These are phyloP conservation scores for Bolboschoenoplectus hybrid DNA, from an alignment of 202 grass and related monocot species.

Conservation along the genomic window DNA sequence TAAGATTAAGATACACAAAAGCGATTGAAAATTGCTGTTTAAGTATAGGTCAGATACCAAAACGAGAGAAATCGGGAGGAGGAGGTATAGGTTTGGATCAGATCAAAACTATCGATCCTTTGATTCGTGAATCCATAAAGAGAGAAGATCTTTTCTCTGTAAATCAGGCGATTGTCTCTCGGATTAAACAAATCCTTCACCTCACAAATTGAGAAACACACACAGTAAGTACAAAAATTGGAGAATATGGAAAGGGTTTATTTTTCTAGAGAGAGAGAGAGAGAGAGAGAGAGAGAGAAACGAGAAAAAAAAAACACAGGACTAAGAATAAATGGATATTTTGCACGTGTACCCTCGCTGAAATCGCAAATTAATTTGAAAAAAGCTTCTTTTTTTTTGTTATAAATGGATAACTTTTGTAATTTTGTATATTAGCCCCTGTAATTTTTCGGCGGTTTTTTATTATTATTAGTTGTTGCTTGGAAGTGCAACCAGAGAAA, in stretches of 20 bases:
- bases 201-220: background rate
- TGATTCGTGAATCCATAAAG: slow-evolving; percentile 9
- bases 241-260: slow-evolving; percentile 38
- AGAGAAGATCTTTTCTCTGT: slow-evolving; percentile 30
- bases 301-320: background rate
- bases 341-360: slow-evolving; percentile 21
- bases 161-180: slow-evolving; percentile 15
- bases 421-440: background rate
- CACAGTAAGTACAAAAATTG: slow-evolving; percentile 25
- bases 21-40: slow-evolving; percentile 21
- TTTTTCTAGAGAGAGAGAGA: background rate
- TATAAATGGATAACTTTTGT: background rate
- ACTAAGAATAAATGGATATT: slow-evolving; percentile 1
- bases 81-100: slow-evolving; percentile 20
- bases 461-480: background rate
- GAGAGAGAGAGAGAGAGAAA: background rate
- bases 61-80: slow-evolving; percentile 2
- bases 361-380: slow-evolving; percentile 22
- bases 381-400: background rate
- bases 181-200: background rate
- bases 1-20: slow-evolving; percentile 21
- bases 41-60: background rate
- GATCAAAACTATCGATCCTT: slow-evolving; percentile 31
- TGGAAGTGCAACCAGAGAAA: no score
- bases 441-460: background rate